Conservation (phyloP, 345 rosid genomes). For the Nasturtium officinale region DNA sequence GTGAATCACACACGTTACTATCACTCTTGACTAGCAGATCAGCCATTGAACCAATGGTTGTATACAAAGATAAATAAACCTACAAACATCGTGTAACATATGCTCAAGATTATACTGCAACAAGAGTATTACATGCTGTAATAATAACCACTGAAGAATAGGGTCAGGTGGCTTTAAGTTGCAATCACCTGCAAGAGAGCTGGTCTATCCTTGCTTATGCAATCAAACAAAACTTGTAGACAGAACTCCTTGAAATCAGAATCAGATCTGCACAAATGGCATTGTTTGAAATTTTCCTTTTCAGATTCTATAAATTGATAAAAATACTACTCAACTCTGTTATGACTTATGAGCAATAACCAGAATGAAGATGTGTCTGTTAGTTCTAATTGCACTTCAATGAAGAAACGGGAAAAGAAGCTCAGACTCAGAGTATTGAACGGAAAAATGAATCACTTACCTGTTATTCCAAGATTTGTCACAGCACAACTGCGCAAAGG, state of each 20-base stretch:
- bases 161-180: slow-evolving; percentile 14
- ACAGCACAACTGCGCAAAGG: slow-evolving; percentile 87
- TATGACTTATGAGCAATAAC: slow-evolving; percentile 1
- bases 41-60: slow-evolving; percentile 69
- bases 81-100: slow-evolving; percentile 36
- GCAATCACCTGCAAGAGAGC: slow-evolving; percentile 81
- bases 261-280: slow-evolving; percentile 66
- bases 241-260: slow-evolving; percentile 92
- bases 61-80: slow-evolving; percentile 87
- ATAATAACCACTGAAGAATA: slow-evolving; percentile 2
- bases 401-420: neutral
- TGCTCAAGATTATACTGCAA: slow-evolving; percentile 15
- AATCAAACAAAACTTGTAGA: slow-evolving; percentile 88
- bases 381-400: neutral
- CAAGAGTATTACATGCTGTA: slow-evolving; percentile 1
- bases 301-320: neutral
- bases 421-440: too few relatives aligned
- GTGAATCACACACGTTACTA: slow-evolving; percentile 54
- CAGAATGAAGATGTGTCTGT: neutral
- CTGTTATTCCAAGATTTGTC: slow-evolving; percentile 84
- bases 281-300: slow-evolving; percentile 8
- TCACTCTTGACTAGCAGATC: slow-evolving; percentile 58
- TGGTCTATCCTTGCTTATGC: slow-evolving; percentile 97
- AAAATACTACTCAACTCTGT: neutral
- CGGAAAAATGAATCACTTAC: slow-evolving; percentile 43